A percentile compares a stretch with the other conserved stretches of the same genome.
Conservation (phyloP, 495 filamentous ascomycete genomes). For the Chaetomium fimeti region DNA sequence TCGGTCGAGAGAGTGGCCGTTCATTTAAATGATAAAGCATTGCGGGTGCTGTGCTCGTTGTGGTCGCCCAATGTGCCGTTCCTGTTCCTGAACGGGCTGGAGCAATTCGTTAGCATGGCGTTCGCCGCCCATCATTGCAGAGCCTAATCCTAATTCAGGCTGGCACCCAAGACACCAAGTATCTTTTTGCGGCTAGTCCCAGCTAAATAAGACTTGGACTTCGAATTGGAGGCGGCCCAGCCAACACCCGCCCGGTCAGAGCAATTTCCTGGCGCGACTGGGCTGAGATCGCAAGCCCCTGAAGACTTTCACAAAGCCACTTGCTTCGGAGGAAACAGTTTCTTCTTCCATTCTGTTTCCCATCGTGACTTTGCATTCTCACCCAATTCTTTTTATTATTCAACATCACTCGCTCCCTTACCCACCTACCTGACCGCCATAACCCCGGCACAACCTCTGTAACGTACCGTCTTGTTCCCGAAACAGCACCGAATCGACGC, state of each 20-base stretch:
- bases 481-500: constrained; percentile 19
- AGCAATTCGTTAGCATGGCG: constrained; percentile 28
- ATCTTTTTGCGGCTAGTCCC: constrained; percentile 25
- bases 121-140: constrained; percentile 16
- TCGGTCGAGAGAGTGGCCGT: not conserved
- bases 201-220: constrained; percentile 25
- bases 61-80: constrained; percentile 15
- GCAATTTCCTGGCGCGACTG: constrained; percentile 34
- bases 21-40: constrained; percentile 22
- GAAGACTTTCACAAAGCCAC: constrained; percentile 28
- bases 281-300: constrained; percentile 27
- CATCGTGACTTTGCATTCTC: constrained; percentile 16
- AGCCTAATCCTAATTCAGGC: constrained; percentile 27
- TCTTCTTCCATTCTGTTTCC: constrained; percentile 9
- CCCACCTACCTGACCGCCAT: not conserved
- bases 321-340: not conserved
- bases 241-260: constrained; percentile 25
- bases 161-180: constrained; percentile 28
- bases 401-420: constrained; percentile 21
- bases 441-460: too few relatives aligned
- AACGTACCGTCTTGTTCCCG: constrained; percentile 12
- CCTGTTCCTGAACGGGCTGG: constrained; percentile 30
- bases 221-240: constrained; percentile 25
- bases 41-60: constrained; percentile 4
- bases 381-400: constrained; percentile 12